Evolutionary conservation across 176 grass and related monocot species (phyloP), one percentile per base, ranked within the genome.

Genomic region (Ensete ventricosum): DNA sequence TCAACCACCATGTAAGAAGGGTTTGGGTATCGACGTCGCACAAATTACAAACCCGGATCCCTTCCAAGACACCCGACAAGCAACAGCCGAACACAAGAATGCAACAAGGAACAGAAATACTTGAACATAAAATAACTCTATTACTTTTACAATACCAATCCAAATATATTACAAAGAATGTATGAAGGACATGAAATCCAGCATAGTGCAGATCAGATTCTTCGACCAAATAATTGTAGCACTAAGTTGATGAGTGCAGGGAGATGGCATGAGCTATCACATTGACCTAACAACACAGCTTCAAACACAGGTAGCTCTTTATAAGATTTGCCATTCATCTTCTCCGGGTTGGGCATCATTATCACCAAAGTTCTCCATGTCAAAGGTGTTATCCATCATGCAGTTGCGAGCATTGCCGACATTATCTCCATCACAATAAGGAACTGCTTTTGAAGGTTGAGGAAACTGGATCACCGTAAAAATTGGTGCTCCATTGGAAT

Each of bases 241-340:
- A 17, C 23, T 43, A 65, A 23, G 23, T 12, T 65, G 23, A 26
- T 1, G 13, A 11, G 13, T 65, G 8, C 9, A 26, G 21, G 9
- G 63, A 65, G 3, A 65, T 10, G 1, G 14, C 12, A 26, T 26
- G 11, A 65, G 10, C 7, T 16, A 23, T 23, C 8, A 24, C 8
- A 24, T 64, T 64, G 57, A 20, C 34, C 34, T 6, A 6, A 43
- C 34, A 6, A 43, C 34, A 43, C 5, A 43, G 34, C 34, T 43
- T 43, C 4, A 43, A 6, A 43, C 34, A 43, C 34, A 0, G 0
- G 3, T 7, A 60, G 57, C 10, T 2, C 63, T 27, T 79, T 85
- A 98, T 65, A 98, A 86, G 74, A 98, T 84, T 82, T 98, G 90
- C 94, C 94, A 98, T 65, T 98, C 92, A 14, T 89, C 94, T 54